These are phyloP conservation scores for Eucalyptus sp. DNA, from an alignment of 345 rosid species.

Conservation along the genomic window DNA sequence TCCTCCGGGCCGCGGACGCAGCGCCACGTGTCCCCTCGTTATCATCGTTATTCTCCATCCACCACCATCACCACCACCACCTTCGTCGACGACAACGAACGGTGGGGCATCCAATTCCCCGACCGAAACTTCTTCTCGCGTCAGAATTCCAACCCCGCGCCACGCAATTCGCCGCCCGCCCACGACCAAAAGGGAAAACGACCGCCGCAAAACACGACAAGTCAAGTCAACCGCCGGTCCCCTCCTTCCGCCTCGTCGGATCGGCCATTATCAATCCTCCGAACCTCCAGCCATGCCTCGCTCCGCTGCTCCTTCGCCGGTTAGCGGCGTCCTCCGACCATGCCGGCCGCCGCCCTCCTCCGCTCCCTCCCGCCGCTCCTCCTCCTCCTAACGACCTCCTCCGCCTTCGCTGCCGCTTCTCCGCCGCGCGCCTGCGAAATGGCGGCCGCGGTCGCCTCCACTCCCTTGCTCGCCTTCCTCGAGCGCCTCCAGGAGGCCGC, in stretches of 20 bases:
- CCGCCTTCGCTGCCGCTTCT: not conserved
- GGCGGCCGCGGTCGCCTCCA: not conserved
- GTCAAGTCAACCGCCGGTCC: not conserved
- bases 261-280: not conserved
- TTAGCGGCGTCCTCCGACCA: not conserved
- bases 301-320: not conserved
- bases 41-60: not conserved
- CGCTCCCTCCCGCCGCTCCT: not conserved
- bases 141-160: fast-evolving
- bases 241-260: too few species aligned
- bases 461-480: slow-evolving; percentile 49
- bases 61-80: not conserved
- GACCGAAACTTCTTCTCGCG: not conserved
- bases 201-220: not conserved
- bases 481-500: slow-evolving; percentile 57
- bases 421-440: fast-evolving
- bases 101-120: not conserved
- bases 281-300: not conserved
- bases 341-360: slow-evolving; percentile 1
- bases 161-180: not conserved
- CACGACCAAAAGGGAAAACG: too few species aligned
- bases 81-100: not conserved
- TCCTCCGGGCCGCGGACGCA: not conserved
- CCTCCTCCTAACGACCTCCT: not conserved
- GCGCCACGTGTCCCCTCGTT: not conserved